These are phyloP conservation scores for Ganoderma leucocontextum DNA, from an alignment of 1,284 basidiomycete genomes.

Conservation along the genomic window DNA sequence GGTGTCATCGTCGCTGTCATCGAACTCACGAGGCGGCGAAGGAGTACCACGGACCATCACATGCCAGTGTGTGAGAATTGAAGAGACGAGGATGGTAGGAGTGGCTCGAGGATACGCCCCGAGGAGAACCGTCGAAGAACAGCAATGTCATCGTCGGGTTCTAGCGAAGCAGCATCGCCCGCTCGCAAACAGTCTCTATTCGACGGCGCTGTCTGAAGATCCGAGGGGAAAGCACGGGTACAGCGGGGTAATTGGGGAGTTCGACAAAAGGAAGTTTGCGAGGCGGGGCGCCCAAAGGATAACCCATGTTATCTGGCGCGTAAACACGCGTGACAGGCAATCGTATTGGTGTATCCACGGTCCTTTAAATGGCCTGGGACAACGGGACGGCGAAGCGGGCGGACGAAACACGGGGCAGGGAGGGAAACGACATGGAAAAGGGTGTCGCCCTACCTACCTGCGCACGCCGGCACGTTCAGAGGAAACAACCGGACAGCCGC, in stretches of 20 bases:
- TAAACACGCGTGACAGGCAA: neutral
- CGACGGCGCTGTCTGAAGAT: neutral
- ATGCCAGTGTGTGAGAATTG: slow-evolving; percentile 26
- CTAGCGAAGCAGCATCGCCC: neutral
- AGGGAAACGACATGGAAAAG: slow-evolving; percentile 17
- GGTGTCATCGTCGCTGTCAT: slow-evolving; percentile 26
- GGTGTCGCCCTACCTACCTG: slow-evolving; percentile 32
- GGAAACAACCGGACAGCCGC: slow-evolving; percentile 25
- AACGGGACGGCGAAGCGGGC: slow-evolving; percentile 18
- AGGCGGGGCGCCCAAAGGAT: slow-evolving; percentile 1
- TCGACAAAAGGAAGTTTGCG: neutral
- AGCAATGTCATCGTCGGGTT: neutral
- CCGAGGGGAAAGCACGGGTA: neutral
- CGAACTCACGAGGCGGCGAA: slow-evolving; percentile 19
- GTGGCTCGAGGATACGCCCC: slow-evolving; percentile 10
- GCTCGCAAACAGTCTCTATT: neutral
- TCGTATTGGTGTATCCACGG: neutral
- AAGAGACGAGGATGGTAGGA: slow-evolving; percentile 17
- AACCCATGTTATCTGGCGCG: slow-evolving; percentile 3
- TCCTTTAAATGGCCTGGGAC: slow-evolving; percentile 5
- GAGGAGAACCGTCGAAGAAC: neutral
- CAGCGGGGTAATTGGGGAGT: neutral
- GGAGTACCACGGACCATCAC: slow-evolving; percentile 24
- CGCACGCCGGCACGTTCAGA: slow-evolving; percentile 24
- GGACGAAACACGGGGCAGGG: slow-evolving; percentile 22